These are phyloP conservation scores for Trichoderma gamsii DNA, from an alignment of 495 filamentous ascomycete genomes.

Conservation along the genomic window DNA sequence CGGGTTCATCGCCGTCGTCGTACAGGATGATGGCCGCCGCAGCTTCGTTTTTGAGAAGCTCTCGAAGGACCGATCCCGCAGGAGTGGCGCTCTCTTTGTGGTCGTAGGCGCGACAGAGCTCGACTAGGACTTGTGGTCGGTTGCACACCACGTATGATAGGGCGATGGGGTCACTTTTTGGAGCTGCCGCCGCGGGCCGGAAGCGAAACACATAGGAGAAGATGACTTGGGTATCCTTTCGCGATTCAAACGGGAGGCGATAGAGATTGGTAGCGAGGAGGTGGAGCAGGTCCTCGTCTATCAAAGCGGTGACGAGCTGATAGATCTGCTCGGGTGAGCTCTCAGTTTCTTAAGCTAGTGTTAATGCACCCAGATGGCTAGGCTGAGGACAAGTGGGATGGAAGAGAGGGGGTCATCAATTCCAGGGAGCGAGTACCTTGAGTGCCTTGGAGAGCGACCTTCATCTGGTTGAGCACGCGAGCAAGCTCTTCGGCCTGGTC, in stretches of 20 bases:
- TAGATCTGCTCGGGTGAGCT: conserved; percentile 79
- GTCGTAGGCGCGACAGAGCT: conserved; percentile 84
- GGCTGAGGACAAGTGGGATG: conserved; percentile 5
- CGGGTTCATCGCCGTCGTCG: conserved; percentile 66
- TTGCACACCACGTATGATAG: conserved; percentile 79
- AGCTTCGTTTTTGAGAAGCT: conserved; percentile 86
- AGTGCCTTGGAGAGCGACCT: conserved; percentile 75
- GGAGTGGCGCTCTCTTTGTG: conserved; percentile 87
- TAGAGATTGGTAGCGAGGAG: conserved; percentile 72
- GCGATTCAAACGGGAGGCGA: conserved; percentile 85
- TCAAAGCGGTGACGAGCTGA: conserved; percentile 68
- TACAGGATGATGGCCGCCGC: conserved; percentile 86
- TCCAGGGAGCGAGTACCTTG: conserved; percentile 47
- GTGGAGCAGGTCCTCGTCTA: conserved; percentile 83
- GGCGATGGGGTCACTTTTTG: conserved; percentile 65
- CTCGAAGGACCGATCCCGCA: conserved; percentile 83
- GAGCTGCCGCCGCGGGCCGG: conserved; percentile 52
- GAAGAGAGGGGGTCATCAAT: neutral
- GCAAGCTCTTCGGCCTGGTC: conserved; percentile 62
- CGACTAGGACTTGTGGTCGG: conserved; percentile 79
- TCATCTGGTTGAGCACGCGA: conserved; percentile 74
- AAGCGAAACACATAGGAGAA: conserved; percentile 85
- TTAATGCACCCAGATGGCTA: conserved; percentile 12
- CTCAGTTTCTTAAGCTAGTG: conserved; percentile 59
- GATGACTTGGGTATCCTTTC: conserved; percentile 85